Evolutionary conservation across 768 basidiomycete genomes (phyloP).

Genomic region (Hygrocybe coccinea): DNA sequence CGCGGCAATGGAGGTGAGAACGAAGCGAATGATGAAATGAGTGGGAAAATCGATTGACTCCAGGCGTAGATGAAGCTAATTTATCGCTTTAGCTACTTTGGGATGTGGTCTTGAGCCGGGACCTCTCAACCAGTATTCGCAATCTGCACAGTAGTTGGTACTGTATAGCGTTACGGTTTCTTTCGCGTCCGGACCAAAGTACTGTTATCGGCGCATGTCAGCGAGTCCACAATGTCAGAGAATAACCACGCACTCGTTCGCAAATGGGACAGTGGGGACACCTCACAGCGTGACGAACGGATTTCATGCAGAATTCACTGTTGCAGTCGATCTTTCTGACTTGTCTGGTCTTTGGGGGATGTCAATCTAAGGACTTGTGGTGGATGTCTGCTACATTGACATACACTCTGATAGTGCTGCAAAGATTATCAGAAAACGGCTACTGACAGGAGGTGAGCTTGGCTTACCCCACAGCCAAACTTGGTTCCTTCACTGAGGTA

Average conservation of each 20-base stretch:
- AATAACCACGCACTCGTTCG: constrained; percentile 36
- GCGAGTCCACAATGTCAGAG: constrained; percentile 1
- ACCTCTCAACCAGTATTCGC: constrained; percentile 55
- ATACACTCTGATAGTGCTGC: constrained; percentile 6
- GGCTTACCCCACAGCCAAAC: constrained; percentile 74
- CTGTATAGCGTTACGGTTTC: constrained; percentile 54
- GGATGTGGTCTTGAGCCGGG: constrained; percentile 39
- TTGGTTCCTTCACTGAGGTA: constrained; percentile 63
- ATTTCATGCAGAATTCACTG: constrained; percentile 39
- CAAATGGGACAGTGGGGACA: constrained; percentile 42
- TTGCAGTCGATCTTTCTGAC: constrained; percentile 53
- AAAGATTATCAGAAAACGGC: constrained; percentile 2
- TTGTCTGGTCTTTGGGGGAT: constrained; percentile 41
- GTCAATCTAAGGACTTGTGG: constrained; percentile 5
- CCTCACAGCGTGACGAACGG: constrained; percentile 27
- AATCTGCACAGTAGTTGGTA: constrained; percentile 50
- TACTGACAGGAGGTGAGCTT: constrained; percentile 9
- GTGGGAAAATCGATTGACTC: not conserved
- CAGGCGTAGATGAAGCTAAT: not conserved
- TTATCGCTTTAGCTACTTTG: not conserved
- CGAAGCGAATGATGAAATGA: not conserved
- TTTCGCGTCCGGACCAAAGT: constrained; percentile 62
- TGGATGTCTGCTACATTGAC: constrained; percentile 4
- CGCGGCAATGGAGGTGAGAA: not conserved
- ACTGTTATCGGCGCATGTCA: constrained; percentile 39